These are phyloP conservation scores for Lagenaria siceraria DNA, from an alignment of 306 rosid genomes.

Conservation along the genomic window DNA sequence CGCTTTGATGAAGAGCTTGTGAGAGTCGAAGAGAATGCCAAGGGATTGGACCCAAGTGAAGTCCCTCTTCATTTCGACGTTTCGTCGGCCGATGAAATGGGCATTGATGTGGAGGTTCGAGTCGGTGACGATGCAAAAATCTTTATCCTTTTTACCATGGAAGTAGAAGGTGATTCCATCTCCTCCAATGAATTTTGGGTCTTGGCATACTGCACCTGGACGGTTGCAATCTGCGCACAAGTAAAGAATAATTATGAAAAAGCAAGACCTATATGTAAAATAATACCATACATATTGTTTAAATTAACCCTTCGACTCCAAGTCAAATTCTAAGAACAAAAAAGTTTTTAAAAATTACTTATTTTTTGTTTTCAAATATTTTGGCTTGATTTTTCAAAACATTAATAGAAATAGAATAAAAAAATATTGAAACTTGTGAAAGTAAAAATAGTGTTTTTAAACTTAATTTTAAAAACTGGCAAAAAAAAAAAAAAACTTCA, in stretches of 20 bases:
- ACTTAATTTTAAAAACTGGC: too few relatives aligned
- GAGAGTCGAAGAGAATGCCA: constrained; percentile 37
- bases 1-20: constrained; percentile 38
- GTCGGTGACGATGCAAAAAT: constrained; percentile 52
- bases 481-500: too few relatives aligned
- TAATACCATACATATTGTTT: too few relatives aligned
- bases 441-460: too few relatives aligned
- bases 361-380: too few relatives aligned
- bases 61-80: constrained; percentile 33
- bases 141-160: constrained; percentile 52
- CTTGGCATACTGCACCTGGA: constrained; percentile 31
- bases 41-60: constrained; percentile 59
- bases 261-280: not conserved
- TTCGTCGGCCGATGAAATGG: constrained; percentile 50
- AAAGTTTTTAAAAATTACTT: too few relatives aligned
- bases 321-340: too few relatives aligned
- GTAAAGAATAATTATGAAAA: not conserved
- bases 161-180: constrained; percentile 36
- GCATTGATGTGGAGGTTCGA: constrained; percentile 56
- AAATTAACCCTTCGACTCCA: too few relatives aligned
- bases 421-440: too few relatives aligned
- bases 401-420: too few relatives aligned
- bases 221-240: constrained; percentile 18
- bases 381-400: too few relatives aligned
- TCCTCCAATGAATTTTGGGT: constrained; percentile 32